Evolutionary conservation across 352 stramenopile genomes (phyloP), one percentile per base, ranked within the genome.

Genomic region (Phytophthora megakarya): DNA sequence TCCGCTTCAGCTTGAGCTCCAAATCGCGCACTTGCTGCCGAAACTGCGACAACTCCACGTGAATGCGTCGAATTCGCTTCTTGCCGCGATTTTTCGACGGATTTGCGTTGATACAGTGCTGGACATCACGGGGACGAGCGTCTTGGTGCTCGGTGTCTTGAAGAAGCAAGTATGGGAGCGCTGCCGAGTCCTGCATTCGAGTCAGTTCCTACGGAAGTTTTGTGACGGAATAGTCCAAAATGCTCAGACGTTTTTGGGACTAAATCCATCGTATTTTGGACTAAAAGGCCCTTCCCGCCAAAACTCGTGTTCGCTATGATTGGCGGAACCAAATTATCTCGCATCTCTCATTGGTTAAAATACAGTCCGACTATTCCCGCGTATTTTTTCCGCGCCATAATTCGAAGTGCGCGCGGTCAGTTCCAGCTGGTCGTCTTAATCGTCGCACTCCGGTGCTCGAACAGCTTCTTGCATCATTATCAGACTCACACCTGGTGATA

Each of bases 11-110:
- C 37, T 64, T 67, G 13, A 67, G 46, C 57, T 82, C 67, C 39
- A 82, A 47, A 11, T 78, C 64, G 37, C 46, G 25, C 11, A 71
- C 70, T 25, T 76, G 70, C 3, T 66, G 42, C 6, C 67, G 50
- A 25, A 77, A 56, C 26, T 73, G 68, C 16, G 73, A 39, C 37
- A 81, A 42, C 47, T 79, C 73, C 6, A 73, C 16, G 18, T 71
- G 62, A 5, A 70, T 65, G 26, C 62, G 46, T 1, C 62, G 62
- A 21, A 71, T 43, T 9, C 63, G 56, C 44, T 67, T 71, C 16
- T 61, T 65, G 33, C 50, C 40, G 16, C 32, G n/a, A 8, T 5
- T 28, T 49, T 28, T 56, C 13, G 35, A 3, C 18, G 12, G 11
- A 30, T 56, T 43, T 19, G 32, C 12, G 6, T 16, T 32, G 15